Evolutionary conservation across 495 filamentous ascomycete species (phyloP).

Genomic region (Jackrogersella multiformis): DNA sequence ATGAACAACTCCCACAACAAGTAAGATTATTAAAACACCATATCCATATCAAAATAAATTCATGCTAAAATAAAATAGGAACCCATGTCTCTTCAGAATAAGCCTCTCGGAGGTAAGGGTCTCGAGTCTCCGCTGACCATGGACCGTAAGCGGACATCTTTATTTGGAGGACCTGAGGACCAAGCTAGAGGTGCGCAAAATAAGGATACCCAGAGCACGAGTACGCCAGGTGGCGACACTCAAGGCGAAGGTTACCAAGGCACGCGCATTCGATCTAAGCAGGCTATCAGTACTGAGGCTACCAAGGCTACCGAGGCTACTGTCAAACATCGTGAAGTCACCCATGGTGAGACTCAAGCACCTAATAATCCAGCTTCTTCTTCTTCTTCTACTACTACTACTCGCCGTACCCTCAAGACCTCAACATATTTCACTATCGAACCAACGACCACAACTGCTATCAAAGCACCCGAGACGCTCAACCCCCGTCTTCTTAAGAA

Average conservation of each 20-base stretch:
- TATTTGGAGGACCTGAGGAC: background rate
- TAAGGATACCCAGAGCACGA: background rate
- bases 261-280: background rate
- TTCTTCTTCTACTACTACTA: background rate
- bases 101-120: background rate
- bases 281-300: background rate
- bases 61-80: constrained; percentile 6
- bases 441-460: background rate
- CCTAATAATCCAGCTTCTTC: constrained; percentile 6
- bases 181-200: background rate
- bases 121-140: background rate
- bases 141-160: constrained; percentile 9
- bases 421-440: constrained; percentile 9
- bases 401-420: background rate
- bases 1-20: background rate
- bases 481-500: constrained; percentile 83
- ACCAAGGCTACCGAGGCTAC: background rate
- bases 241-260: background rate
- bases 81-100: constrained; percentile 2
- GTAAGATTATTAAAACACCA: background rate
- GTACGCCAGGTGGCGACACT: background rate
- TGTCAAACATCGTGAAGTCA: background rate
- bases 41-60: background rate
- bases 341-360: background rate
- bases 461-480: constrained; percentile 62